Evolutionary conservation across 164 flowering plant species (phyloP).

Genomic region (Tetrastigma voinierianum): DNA sequence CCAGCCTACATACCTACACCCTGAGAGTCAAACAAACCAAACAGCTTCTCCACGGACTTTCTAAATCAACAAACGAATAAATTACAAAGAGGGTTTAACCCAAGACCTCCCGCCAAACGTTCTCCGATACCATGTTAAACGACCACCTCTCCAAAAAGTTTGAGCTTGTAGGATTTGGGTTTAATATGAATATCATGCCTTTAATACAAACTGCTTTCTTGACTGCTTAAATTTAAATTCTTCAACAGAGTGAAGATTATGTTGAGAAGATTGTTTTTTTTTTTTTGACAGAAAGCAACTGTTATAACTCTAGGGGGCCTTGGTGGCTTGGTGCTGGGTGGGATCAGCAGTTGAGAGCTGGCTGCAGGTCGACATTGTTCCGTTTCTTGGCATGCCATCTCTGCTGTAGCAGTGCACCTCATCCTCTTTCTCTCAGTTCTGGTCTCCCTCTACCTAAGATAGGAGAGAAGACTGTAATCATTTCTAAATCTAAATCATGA

Average conservation of each 20-base stretch:
- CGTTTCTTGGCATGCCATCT: conserved; percentile 81
- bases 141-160: too few relatives aligned
- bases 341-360: conserved; percentile 90
- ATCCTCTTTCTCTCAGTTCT: conserved; percentile 80
- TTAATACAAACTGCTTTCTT: too few relatives aligned
- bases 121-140: too few relatives aligned
- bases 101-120: too few relatives aligned
- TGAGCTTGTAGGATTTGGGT: too few relatives aligned
- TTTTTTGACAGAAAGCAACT: conserved; percentile 70
- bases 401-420: conserved; percentile 80
- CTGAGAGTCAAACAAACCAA: too few relatives aligned
- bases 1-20: too few relatives aligned
- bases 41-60: too few relatives aligned
- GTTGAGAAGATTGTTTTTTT: conserved; percentile 2
- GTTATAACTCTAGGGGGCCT: conserved; percentile 83
- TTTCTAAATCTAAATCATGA: conserved; percentile 10
- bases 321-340: conserved; percentile 83
- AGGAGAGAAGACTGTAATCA: conserved; percentile 23
- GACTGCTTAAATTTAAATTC: not conserved
- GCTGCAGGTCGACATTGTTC: conserved; percentile 95
- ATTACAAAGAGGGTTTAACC: too few relatives aligned
- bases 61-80: too few relatives aligned
- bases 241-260: not conserved
- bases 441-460: conserved; percentile 77
- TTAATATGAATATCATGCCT: too few relatives aligned